Evolutionary conservation across 2,329 filamentous ascomycete genomes (phyloP), one percentile per base, ranked within the genome.

Genomic region (Amauroascus niger): DNA sequence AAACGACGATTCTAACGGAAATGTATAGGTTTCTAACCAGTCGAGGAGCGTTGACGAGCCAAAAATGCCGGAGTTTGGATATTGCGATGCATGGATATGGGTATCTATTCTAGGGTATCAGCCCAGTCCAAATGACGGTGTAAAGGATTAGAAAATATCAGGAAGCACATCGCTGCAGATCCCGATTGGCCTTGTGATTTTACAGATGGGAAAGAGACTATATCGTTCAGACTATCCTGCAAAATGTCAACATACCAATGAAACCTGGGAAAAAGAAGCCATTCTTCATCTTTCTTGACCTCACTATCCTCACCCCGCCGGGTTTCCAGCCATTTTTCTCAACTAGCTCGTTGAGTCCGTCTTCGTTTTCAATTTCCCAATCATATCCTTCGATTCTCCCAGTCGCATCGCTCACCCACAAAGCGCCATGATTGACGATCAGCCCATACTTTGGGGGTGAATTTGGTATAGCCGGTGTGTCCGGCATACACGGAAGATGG

Each of bases 1-100:
- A 56, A 96, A 81, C 8, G 86, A 89, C 0, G 84, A 76, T 70
- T 98, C 93, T 58, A 95, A 79, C 0, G 93, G 93, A 65, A 97
- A 98, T 0, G 93, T 98, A 74, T 98, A 97, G 14, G 78, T 93
- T 63, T 90, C 80, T 4, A 98, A 77, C 93, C 93, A 98, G 71
- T 93, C 86, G 13, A 98, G 79, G 30, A 98, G 82, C 0, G 91
- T 96, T 0, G 87, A 85, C 60, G 90, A 93, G 64, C 93, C 93
- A 66, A 97, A 97, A 59, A 98, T 84, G 55, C 93, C 93, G 1
- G 82, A 81, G 65, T 98, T 98, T 55, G 91, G 89, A 64, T 95
- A 96, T 72, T 98, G 93, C 0, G 90, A 81, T 7, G 93, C 93
- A 67, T 98, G 93, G 55, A 95, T 86, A 68, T 98, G 93, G 0